Evolutionary conservation across 371 early-diverging fungal species (phyloP).

Genomic region (Mortierella sp.): DNA sequence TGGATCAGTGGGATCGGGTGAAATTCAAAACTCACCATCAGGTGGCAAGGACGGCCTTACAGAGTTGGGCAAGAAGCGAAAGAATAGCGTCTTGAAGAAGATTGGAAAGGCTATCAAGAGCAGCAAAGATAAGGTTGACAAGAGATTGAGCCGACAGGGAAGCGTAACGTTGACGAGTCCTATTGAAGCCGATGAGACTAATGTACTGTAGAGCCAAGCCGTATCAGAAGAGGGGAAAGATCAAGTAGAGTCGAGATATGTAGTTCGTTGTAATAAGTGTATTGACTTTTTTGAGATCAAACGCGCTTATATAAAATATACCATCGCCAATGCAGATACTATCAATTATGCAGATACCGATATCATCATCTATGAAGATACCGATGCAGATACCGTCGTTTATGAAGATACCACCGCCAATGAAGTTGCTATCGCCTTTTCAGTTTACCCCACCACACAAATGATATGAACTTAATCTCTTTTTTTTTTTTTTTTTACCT

Average conservation of each 20-base stretch:
- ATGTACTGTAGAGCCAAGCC: neutral
- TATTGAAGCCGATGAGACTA: conserved; percentile 32
- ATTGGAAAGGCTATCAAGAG: conserved; percentile 45
- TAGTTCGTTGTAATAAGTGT: neutral
- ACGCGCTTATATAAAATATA: neutral
- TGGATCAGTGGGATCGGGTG: conserved; percentile 26
- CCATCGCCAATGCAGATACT: too few species aligned
- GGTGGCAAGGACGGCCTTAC: neutral
- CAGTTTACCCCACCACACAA: too few species aligned
- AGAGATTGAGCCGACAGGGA: conserved; percentile 36
- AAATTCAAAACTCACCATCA: neutral
- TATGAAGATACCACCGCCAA: too few species aligned
- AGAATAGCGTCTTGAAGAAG: conserved; percentile 48
- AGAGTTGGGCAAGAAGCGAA: conserved; percentile 19
- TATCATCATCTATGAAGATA: too few species aligned
- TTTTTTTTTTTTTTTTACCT: too few species aligned
- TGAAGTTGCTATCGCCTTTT: too few species aligned
- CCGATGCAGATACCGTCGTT: too few species aligned
- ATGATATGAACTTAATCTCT: too few species aligned
- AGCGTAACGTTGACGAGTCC: conserved; percentile 34
- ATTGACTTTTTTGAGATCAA: neutral
- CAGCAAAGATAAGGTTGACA: conserved; percentile 8
- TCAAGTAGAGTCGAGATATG: neutral
- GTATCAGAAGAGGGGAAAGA: neutral
- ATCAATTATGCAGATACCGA: too few species aligned